These are phyloP conservation scores for Porcisia hertigi DNA, from an alignment of 208 protist species.

Conservation along the genomic window DNA sequence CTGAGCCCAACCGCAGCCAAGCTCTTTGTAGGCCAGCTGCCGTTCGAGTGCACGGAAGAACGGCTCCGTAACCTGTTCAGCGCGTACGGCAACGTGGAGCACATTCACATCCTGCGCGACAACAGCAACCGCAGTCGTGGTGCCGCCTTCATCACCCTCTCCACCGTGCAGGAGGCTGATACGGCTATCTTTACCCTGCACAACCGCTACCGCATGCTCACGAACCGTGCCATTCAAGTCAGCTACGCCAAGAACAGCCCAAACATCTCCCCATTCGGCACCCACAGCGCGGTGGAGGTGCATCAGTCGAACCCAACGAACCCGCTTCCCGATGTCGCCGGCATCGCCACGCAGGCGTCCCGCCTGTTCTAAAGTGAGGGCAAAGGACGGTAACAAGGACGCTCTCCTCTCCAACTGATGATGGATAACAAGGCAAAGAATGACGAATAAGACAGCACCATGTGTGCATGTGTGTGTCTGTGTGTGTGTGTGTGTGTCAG, in stretches of 20 bases:
- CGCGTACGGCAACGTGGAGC: slow-evolving; percentile 82
- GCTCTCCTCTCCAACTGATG: neutral
- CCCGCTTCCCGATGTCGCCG: slow-evolving; percentile 78
- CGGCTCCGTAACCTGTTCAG: slow-evolving; percentile 82
- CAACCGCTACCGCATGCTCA: slow-evolving; percentile 88
- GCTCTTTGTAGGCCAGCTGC: slow-evolving; percentile 86
- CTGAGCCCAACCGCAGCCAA: slow-evolving; percentile 56
- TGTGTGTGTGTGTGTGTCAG: neutral
- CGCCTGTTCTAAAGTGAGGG: slow-evolving; percentile 35
- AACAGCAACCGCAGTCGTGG: slow-evolving; percentile 82
- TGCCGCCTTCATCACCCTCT: slow-evolving; percentile 86
- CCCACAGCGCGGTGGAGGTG: slow-evolving; percentile 76
- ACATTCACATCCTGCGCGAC: slow-evolving; percentile 89
- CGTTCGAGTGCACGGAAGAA: slow-evolving; percentile 85
- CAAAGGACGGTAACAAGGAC: neutral
- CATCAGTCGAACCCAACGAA: slow-evolving; percentile 86
- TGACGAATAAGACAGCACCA: neutral
- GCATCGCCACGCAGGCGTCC: slow-evolving; percentile 26
- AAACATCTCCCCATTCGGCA: slow-evolving; percentile 84
- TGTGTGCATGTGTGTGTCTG: neutral
- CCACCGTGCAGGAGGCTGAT: slow-evolving; percentile 80
- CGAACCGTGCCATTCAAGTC: slow-evolving; percentile 87
- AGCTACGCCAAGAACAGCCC: slow-evolving; percentile 90
- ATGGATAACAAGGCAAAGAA: neutral
- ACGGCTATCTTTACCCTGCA: slow-evolving; percentile 89